Evolutionary conservation across 306 rosid species (phyloP).

Genomic region (Mimosa pudica): DNA sequence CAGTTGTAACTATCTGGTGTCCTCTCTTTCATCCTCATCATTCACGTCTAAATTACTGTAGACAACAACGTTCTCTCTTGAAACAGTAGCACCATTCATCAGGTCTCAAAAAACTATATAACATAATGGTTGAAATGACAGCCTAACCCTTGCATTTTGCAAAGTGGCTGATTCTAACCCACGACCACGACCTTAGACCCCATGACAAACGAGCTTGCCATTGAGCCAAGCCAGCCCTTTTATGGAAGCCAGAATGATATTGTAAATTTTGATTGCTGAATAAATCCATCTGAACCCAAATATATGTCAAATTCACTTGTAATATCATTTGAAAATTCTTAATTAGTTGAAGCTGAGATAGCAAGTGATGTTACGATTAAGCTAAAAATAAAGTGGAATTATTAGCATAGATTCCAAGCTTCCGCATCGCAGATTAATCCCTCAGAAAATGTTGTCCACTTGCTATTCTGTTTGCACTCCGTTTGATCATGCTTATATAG

Average conservation of each 20-base stretch:
- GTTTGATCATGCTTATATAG: slow-evolving; percentile 12
- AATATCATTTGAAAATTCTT: not conserved
- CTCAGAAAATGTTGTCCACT: slow-evolving; percentile 19
- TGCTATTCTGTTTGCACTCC: not conserved
- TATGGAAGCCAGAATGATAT: not conserved
- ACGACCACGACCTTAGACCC: too few species aligned
- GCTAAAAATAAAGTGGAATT: not conserved
- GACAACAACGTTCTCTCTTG: not conserved
- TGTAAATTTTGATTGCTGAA: not conserved
- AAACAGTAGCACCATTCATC: not conserved
- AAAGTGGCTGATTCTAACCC: too few species aligned
- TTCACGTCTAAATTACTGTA: not conserved
- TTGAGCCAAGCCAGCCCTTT: too few species aligned
- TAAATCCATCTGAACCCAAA: not conserved
- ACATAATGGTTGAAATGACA: not conserved
- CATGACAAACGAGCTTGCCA: too few species aligned
- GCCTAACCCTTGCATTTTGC: too few species aligned
- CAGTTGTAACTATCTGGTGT: not conserved
- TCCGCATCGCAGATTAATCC: not conserved
- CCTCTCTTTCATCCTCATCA: not conserved
- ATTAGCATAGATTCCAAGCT: not conserved
- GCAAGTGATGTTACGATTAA: not conserved
- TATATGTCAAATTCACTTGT: not conserved
- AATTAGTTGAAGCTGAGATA: not conserved
- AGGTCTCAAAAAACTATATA: not conserved